phyloP scores from a whole-genome alignment of 768 basidiomycete genomes.

The Ephemerocybe angulata region DNA sequence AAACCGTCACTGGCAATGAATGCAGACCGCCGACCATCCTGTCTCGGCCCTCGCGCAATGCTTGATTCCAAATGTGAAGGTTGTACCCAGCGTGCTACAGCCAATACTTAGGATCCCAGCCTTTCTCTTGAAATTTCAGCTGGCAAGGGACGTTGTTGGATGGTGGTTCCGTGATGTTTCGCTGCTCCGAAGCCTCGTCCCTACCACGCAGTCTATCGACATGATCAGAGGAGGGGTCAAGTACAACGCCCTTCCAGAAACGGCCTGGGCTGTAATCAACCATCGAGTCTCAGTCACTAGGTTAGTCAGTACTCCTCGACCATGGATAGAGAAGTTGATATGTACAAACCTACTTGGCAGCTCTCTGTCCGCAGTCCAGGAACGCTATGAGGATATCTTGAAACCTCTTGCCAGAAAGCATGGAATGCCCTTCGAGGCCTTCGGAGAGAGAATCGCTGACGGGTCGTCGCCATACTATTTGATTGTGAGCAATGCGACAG shows the following conservation, averaged over 20 bases:
- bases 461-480: conserved; percentile 41
- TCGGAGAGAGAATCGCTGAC: conserved; percentile 39
- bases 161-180: neutral
- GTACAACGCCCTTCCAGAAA: conserved; percentile 76
- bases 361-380: conserved; percentile 42
- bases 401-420: conserved; percentile 43
- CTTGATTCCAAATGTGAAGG: neutral
- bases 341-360: conserved; percentile 15
- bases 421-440: conserved; percentile 58
- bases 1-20: neutral
- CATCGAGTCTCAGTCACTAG: conserved; percentile 66
- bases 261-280: conserved; percentile 63
- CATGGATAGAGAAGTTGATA: neutral
- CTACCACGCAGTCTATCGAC: conserved; percentile 79
- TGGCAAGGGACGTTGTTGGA: neutral
- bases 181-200: conserved; percentile 42
- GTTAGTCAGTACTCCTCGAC: conserved; percentile 26
- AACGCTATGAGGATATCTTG: conserved; percentile 43
- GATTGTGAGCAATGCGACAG: conserved; percentile 48
- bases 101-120: neutral
- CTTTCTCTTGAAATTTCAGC: neutral
- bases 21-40: neutral
- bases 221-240: conserved; percentile 67
- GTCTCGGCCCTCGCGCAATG: neutral
- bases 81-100: neutral